These are phyloP conservation scores for Fusarium mundagurra DNA, from an alignment of 2,329 filamentous ascomycete species.

Conservation along the genomic window DNA sequence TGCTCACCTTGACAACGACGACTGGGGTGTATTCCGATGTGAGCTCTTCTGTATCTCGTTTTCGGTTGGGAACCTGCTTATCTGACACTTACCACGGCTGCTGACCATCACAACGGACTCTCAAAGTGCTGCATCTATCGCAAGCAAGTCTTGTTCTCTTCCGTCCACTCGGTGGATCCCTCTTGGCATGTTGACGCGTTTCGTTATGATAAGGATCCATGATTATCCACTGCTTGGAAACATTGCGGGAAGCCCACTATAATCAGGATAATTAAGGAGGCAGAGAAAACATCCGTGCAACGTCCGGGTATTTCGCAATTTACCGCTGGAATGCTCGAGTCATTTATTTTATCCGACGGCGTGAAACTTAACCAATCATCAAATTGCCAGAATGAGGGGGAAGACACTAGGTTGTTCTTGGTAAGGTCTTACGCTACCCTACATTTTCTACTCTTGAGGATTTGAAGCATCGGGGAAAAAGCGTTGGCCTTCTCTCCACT, in stretches of 20 bases:
- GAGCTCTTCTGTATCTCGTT: neutral
- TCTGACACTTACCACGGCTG: neutral
- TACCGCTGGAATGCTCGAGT: neutral
- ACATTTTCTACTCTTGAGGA: neutral
- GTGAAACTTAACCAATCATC: neutral
- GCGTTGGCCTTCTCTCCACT: neutral
- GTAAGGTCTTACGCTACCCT: neutral
- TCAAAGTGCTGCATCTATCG: neutral
- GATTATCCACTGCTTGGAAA: neutral
- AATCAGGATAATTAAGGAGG: neutral
- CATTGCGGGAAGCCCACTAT: neutral
- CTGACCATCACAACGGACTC: neutral
- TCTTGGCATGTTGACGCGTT: neutral
- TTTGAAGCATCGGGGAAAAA: neutral
- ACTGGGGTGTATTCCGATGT: neutral
- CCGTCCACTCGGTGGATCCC: neutral
- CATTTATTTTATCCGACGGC: neutral
- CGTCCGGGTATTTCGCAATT: neutral
- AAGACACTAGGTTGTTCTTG: accelerated
- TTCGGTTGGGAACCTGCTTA: too few species aligned
- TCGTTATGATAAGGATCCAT: neutral
- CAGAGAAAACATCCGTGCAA: neutral
- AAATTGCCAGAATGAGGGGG: neutral
- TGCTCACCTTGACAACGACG: neutral
- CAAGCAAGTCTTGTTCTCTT: slow-evolving; percentile 1